A percentile compares a stretch with the other conserved stretches of the same genome.
These are phyloP conservation scores for Paspalum notatum DNA, from an alignment of 176 grass and related monocot genomes.

Conservation along the genomic window DNA sequence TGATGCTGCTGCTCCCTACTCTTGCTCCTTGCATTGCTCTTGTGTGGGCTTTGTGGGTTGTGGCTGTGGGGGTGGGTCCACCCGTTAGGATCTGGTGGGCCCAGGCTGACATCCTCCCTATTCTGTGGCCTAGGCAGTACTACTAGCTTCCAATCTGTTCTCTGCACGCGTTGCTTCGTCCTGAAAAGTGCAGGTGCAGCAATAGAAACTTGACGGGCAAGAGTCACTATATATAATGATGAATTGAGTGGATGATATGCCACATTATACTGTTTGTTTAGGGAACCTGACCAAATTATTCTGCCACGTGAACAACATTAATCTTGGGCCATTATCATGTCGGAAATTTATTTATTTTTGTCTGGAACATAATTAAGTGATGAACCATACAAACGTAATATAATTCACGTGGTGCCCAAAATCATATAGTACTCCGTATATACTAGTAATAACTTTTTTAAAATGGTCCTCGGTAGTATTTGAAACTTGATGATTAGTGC, in stretches of 20 bases:
- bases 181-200: not conserved
- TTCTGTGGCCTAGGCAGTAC: not conserved
- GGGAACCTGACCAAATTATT: not conserved
- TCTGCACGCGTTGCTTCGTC: not conserved
- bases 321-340: not conserved
- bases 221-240: not conserved
- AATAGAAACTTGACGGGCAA: conserved; percentile 3
- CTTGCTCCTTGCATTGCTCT: not conserved
- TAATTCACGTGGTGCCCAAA: not conserved
- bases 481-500: too few relatives aligned
- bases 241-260: not conserved
- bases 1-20: not conserved
- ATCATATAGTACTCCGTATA: too few relatives aligned
- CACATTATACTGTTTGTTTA: not conserved
- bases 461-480: too few relatives aligned
- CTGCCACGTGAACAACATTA: not conserved
- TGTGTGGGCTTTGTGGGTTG: too few relatives aligned
- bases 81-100: not conserved
- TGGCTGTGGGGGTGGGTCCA: not conserved
- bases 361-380: not conserved
- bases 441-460: too few relatives aligned
- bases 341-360: not conserved
- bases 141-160: not conserved
- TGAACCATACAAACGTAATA: not conserved
- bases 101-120: conserved; percentile 23